Conservation (phyloP, 768 basidiomycete genomes). For the Mycena galericulata region DNA sequence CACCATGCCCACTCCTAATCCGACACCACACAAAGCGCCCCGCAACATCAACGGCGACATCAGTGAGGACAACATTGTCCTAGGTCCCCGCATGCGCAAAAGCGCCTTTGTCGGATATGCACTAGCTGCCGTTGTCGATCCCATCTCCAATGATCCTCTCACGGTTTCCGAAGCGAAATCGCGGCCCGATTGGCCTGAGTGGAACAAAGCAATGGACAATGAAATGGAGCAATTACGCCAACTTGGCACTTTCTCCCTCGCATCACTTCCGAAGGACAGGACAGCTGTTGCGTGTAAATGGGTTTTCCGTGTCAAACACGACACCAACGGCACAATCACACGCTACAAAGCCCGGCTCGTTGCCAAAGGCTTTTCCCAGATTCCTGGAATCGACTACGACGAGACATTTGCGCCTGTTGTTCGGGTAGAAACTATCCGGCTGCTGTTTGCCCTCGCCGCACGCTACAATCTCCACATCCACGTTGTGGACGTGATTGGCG, state of each 20-base stretch:
- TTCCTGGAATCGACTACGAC: conserved; percentile 46
- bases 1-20: neutral
- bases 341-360: conserved; percentile 43
- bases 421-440: conserved; percentile 26
- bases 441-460: conserved; percentile 44
- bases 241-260: conserved; percentile 29
- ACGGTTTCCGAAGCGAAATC: conserved; percentile 11
- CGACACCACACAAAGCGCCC: neutral
- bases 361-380: conserved; percentile 43
- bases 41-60: conserved; percentile 11
- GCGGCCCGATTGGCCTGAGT: conserved; percentile 12
- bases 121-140: conserved; percentile 28
- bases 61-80: neutral
- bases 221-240: conserved; percentile 12
- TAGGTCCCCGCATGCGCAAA: conserved; percentile 2
- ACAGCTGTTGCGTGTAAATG: conserved; percentile 37
- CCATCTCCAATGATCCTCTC: conserved; percentile 17
- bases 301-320: conserved; percentile 46
- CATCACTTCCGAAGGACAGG: conserved; percentile 25
- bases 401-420: conserved; percentile 33
- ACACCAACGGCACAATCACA: conserved; percentile 40
- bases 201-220: conserved; percentile 9
- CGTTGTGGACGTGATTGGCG: conserved; percentile 44
- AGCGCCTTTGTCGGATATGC: neutral
- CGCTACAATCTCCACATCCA: conserved; percentile 43